Percentiles rank a stretch among this genome's conserved stretches.
phyloP scores from a whole-genome alignment of 163 green algal genomes.

The Scenedesmus sp. region DNA sequence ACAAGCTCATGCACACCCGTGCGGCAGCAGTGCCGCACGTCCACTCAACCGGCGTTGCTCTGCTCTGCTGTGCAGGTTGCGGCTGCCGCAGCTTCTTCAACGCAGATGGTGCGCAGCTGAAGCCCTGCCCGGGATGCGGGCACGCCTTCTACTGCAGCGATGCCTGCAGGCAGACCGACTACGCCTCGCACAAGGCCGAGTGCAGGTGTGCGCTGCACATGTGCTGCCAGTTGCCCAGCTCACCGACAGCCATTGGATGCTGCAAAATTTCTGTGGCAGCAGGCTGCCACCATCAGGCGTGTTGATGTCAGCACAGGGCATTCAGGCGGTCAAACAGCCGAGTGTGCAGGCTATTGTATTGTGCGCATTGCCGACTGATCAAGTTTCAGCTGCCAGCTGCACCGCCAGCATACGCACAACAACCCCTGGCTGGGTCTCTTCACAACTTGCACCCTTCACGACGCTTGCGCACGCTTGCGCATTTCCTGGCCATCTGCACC shows the following conservation, averaged over 20 bases:
- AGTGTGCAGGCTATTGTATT: neutral
- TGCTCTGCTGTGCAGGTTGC: neutral
- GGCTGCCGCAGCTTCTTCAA: slow-evolving; percentile 31
- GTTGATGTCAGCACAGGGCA: too few species aligned
- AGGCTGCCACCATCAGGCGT: too few species aligned
- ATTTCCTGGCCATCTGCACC: too few species aligned
- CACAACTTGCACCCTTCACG: neutral
- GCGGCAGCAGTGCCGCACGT: neutral
- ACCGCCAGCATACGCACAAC: neutral
- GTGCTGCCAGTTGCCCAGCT: neutral
- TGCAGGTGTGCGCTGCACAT: neutral
- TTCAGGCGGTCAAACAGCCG: neutral
- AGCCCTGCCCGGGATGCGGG: slow-evolving; percentile 10
- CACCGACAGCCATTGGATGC: neutral
- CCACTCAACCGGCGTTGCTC: too few species aligned
- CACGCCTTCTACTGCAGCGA: slow-evolving; percentile 21
- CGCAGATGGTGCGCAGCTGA: neutral
- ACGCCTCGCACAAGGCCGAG: slow-evolving; percentile 30
- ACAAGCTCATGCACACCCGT: neutral
- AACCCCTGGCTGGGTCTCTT: too few species aligned
- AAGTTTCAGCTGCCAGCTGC: too few species aligned
- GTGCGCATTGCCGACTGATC: too few species aligned
- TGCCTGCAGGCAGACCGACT: neutral
- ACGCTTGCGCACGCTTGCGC: too few species aligned
- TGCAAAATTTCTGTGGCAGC: too few species aligned